Evolutionary conservation across 1,139 yeast genomes (phyloP), one percentile per base, ranked within the genome.

Genomic region (Eremothecium gossypii): DNA sequence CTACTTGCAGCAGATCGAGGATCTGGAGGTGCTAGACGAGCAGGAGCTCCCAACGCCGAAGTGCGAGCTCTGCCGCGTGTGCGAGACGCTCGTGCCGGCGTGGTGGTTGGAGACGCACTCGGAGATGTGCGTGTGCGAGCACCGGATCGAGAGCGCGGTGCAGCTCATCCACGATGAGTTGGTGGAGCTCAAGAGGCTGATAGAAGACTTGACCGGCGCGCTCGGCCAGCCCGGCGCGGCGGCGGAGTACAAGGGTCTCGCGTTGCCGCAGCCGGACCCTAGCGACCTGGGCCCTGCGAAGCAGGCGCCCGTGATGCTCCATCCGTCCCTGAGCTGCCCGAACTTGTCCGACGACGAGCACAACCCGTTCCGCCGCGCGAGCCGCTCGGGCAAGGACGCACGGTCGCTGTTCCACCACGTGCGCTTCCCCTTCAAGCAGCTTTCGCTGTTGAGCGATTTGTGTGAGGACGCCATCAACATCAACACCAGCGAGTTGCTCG

Each of bases 71-170:
- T 93, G 99, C 61, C 72, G 96, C 41, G 87, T 93, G 14, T 93
- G 99, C 63, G 99, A 93, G 56, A 77, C 79, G 27, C 75, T 76
- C 41, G 78, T 89, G n/a, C 96, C 96, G 1, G 86, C 91, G 1
- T 93, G 98, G 98, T 91, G 95, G 80, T 70, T 91, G 40, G 98
- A 89, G 55, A 75, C 81, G 41, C 99, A 93, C 63, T 81, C 93
- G 1, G 95, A 87, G 57, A 68, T 84, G 41, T 93, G 99, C 55
- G 69, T 84, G 27, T 76, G 85, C 35, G 97, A 87, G 58, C 95
- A 87, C 61, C 74, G 82, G 51, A 76, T 83, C 3, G 86, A 80
- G 54, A 89, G 87, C 48, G 80, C 81, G 36, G 76, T 91, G n/a
- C 86, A 83, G 53, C 55, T 71, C 31, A 70, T 80, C 39, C 96